phyloP scores from a whole-genome alignment of 495 filamentous ascomycete genomes.

The Parachaetomium inaequale region DNA sequence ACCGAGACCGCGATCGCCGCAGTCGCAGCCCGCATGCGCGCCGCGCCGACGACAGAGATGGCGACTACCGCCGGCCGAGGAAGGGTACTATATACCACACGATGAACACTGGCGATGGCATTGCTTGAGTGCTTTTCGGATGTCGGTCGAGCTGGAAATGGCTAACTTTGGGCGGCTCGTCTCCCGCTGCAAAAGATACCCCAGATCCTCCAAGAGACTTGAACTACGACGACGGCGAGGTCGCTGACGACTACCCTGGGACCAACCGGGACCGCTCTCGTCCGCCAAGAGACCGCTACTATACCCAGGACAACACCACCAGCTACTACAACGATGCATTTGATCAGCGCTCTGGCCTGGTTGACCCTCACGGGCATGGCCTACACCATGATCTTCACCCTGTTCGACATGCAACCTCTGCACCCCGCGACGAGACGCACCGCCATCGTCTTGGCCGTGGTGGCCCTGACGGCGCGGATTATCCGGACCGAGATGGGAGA shows the following conservation, averaged over 20 bases:
- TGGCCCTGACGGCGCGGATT: neutral
- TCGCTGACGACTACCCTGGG: slow-evolving; percentile 16
- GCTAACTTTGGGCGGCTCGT: slow-evolving; percentile 30
- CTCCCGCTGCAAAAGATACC: slow-evolving; percentile 23
- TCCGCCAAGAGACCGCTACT: neutral
- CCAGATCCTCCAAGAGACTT: slow-evolving; percentile 24
- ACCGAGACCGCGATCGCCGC: slow-evolving; percentile 14
- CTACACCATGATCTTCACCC: neutral
- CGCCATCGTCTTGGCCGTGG: neutral
- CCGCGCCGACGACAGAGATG: slow-evolving; percentile 28
- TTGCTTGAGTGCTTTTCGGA: slow-evolving; percentile 15
- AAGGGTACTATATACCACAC: slow-evolving; percentile 42
- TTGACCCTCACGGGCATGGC: neutral
- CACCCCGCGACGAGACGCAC: neutral
- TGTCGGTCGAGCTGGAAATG: slow-evolving; percentile 21
- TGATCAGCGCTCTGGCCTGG: neutral
- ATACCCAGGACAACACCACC: neutral
- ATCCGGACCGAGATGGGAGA: slow-evolving; percentile 1
- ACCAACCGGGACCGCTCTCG: slow-evolving; percentile 3
- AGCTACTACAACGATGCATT: neutral
- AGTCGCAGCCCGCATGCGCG: slow-evolving; percentile 22
- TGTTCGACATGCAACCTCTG: neutral
- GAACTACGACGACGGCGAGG: slow-evolving; percentile 29
- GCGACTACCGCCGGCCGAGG: slow-evolving; percentile 41
- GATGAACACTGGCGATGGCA: slow-evolving; percentile 18